A percentile compares a stretch with the other conserved stretches of the same genome.
Conservation (phyloP, 2,329 filamentous ascomycete species). For the Tolypocladium ovalisporum region DNA sequence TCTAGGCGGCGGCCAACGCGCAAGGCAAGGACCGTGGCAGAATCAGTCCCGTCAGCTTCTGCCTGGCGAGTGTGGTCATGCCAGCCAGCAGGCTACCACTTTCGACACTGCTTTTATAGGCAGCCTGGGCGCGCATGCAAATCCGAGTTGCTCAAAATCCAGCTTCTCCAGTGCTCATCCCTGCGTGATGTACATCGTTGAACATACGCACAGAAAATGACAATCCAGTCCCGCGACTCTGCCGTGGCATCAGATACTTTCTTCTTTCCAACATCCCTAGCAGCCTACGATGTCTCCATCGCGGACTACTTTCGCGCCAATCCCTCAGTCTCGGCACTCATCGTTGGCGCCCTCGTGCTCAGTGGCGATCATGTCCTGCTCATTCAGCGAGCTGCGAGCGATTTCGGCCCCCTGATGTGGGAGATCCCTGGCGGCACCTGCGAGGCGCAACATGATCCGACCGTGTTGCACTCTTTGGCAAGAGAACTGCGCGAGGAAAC, state of each 20-base stretch:
- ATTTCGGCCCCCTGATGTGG: conserved; percentile 3
- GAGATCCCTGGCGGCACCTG: conserved; percentile 2
- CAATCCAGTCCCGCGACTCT: not conserved
- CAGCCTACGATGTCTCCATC: not conserved
- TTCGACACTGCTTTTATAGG: not conserved
- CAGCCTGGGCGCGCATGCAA: not conserved
- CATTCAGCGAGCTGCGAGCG: conserved; percentile 2
- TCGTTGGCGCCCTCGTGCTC: conserved; percentile 3
- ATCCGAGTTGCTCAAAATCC: not conserved
- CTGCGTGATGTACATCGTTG: not conserved
- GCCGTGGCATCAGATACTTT: not conserved
- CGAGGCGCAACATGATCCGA: conserved; percentile 1
- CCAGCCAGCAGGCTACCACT: not conserved
- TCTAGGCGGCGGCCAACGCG: no score
- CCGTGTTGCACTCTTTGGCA: not conserved
- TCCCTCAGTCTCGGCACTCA: not conserved
- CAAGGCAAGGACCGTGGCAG: no score
- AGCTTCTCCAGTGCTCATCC: not conserved
- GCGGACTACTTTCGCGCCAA: not conserved
- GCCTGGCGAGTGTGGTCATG: not conserved
- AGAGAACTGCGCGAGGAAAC: conserved; percentile 5
- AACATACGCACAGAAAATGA: not conserved
- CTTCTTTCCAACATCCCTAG: not conserved
- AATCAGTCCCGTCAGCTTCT: no score
- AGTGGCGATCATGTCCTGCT: conserved; percentile 1